These are phyloP conservation scores for Neurospora sp. DNA, from an alignment of 495 filamentous ascomycete genomes.

Conservation along the genomic window DNA sequence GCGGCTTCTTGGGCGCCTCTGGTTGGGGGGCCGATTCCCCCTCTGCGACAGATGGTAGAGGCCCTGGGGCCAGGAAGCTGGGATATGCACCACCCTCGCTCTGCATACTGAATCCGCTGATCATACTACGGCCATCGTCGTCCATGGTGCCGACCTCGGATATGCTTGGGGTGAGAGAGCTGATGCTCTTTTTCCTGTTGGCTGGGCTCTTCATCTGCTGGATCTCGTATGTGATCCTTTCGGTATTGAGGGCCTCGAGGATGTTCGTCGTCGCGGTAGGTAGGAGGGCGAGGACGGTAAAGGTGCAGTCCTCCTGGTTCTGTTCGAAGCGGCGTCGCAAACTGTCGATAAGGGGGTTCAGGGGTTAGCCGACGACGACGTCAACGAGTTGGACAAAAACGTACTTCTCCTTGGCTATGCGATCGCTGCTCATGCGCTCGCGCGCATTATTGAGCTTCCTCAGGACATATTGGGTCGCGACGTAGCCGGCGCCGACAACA, in stretches of 20 bases:
- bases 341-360: slow-evolving; percentile 34
- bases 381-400: slow-evolving; percentile 12
- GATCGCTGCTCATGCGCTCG: slow-evolving; percentile 89
- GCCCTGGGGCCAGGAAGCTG: slow-evolving; percentile 46
- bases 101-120: slow-evolving; percentile 46
- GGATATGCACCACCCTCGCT: slow-evolving; percentile 69
- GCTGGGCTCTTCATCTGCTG: slow-evolving; percentile 78
- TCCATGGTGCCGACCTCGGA: slow-evolving; percentile 45
- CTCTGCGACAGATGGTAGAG: slow-evolving; percentile 26
- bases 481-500: slow-evolving; percentile 78
- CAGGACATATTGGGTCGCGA: slow-evolving; percentile 85
- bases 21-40: slow-evolving; percentile 24
- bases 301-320: slow-evolving; percentile 97
- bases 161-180: slow-evolving; percentile 54
- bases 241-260: slow-evolving; percentile 76
- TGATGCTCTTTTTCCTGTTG: slow-evolving; percentile 55
- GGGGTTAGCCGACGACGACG: slow-evolving; percentile 4
- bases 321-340: slow-evolving; percentile 92
- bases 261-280: slow-evolving; percentile 87
- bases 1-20: slow-evolving; percentile 35
- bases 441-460: slow-evolving; percentile 83
- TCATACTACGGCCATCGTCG: slow-evolving; percentile 69
- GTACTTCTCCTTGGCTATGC: slow-evolving; percentile 93
- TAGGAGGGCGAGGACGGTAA: slow-evolving; percentile 90
- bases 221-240: slow-evolving; percentile 78